A percentile compares a stretch with the other conserved stretches of the same genome.
Conservation (phyloP, 768 basidiomycete species). For the Mycena vulgaris region DNA sequence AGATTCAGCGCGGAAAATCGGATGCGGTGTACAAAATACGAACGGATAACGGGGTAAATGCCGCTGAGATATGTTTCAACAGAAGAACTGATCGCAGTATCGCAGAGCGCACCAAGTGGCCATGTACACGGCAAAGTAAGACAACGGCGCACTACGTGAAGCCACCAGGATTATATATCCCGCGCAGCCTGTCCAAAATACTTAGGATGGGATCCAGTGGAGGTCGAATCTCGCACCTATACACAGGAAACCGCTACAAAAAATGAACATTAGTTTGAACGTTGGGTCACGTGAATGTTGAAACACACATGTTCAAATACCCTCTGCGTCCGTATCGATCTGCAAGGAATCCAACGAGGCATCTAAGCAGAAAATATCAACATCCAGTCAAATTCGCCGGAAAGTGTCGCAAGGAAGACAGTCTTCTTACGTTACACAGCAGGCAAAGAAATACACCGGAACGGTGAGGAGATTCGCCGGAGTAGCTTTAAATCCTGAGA, state of each 20-base stretch:
- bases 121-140: constrained; percentile 81
- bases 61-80: constrained; percentile 58
- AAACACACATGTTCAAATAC: constrained; percentile 72
- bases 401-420: background rate
- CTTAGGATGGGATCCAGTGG: too few species aligned
- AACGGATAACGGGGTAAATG: constrained; percentile 81
- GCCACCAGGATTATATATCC: constrained; percentile 82
- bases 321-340: constrained; percentile 75
- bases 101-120: constrained; percentile 70
- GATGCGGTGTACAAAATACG: background rate
- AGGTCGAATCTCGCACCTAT: constrained; percentile 7
- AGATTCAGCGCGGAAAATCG: background rate
- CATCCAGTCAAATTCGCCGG: background rate
- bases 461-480: constrained; percentile 84
- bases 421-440: constrained; percentile 68
- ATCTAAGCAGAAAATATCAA: background rate
- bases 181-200: constrained; percentile 56
- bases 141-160: constrained; percentile 74
- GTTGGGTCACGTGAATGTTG: constrained; percentile 7
- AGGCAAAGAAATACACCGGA: constrained; percentile 82
- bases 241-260: constrained; percentile 43
- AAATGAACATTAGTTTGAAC: background rate
- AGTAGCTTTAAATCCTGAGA: constrained; percentile 74
- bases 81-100: constrained; percentile 5
- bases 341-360: constrained; percentile 71